Base-by-base conservation (phyloP, 768 basidiomycete genomes). In the Mycena pura region DNA sequence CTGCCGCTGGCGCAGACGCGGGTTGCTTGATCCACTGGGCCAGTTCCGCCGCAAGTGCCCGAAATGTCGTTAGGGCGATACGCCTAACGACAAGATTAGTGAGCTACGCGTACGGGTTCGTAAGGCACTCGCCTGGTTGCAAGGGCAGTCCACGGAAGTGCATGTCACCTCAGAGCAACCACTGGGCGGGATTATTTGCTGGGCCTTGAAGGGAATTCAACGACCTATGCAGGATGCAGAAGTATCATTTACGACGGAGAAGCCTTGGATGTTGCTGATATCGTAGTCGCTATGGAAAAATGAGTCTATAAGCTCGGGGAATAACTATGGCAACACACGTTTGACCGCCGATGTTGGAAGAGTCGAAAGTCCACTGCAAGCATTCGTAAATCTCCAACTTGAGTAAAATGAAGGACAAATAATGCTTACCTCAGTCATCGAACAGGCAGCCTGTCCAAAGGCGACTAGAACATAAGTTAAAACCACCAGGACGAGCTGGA, bases 11-110 rank as follows among this genome's bases (percentile, higher is more conserved):
- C 49, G 5, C 21, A 43, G 11, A 45, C 40, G 6, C 57, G 39
- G 19, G 48, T 44, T 21, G 57, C 57, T 32, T 59, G 57, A 17
- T 59, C 57, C 3, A 51, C 41, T 2, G 57, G 57, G 32, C 57
- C 57, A 21, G 57, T 59, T 21, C 49, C 57, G 9, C 57, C 57
- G 31, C 57, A 59, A 9, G 57, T 59, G 17, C 57, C 57, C 1
- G 57, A 59, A 17, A 29, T 59, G 28, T 57, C 56, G 9, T 46
- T 46, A 10, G 56, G 56, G 46, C 56, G 56, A 45, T 59, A 59
- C 5, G 57, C 48, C 57, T 59, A 21, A 2, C 3, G 7, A 25
- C 7, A 3, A 31, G 7, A 48, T 32, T 48, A 9, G 17, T 11
- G 31, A 43, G 5, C 8, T 9, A 1, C 1, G 15, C 13, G 29